Base-by-base conservation (phyloP, 2,329 filamentous ascomycete species). In the Beauveria asiatica region DNA sequence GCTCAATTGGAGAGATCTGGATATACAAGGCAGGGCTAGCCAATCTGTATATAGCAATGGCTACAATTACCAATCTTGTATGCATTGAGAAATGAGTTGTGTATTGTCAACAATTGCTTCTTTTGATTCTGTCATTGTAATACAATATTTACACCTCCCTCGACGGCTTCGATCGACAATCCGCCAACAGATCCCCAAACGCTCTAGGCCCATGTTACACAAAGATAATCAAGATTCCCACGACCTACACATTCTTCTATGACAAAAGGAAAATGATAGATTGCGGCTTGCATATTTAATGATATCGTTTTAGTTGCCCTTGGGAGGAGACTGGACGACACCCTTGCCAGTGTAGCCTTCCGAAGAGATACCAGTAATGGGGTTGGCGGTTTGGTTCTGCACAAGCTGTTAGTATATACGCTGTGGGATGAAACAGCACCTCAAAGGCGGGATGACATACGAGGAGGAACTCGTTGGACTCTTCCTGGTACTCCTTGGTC, bases 401-500 rank as follows among this genome's bases (percentile, higher is more conserved):
- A 63, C 19, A 54, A 19, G 30, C 41, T 59, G 64, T 67, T 62
- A 69, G 65, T 46, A 49, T 10, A 10, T 21, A 19, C 9, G 42
- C 21, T n/a, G 11, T 3, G 6, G 25, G 48, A 23, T 50, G 41
- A 37, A 21, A 49, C 5, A 33, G 30, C 21, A 17, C 37, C 25
- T 33, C 3, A n/a, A 23, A 6, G 5, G 54, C 5, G 30, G 39
- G 25, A 37, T 45, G 46, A 78, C 85, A 70, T 79, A 96, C 93
- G 84, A 86, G 92, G 75, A 97, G 82, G 77, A 89, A 94, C 81
- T 97, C 94, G 78, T 99, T 96, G 68, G 87, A 83, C 68, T 88
- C 88, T 81, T 97, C 92, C 81, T 99, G 91, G 85, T 89, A 97
- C 79, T 99, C 94, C 83, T 90, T 89, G 79, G 82, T 93, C 92